Evolutionary conservation across 2,329 filamentous ascomycete species (phyloP).

Genomic region (Sclerotinia spermophila): DNA sequence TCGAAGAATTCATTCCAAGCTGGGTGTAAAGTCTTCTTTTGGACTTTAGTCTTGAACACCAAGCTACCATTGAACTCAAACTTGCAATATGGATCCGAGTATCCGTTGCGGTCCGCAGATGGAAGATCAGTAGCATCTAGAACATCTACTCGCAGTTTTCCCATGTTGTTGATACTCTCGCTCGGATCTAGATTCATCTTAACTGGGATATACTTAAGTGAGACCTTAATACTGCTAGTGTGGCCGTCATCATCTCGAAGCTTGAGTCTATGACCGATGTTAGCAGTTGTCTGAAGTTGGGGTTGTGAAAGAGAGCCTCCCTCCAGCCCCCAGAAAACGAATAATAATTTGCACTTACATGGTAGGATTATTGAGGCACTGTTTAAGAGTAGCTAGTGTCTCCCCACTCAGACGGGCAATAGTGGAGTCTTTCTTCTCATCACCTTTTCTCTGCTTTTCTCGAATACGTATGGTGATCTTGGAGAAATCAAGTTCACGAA

Average conservation of each 20-base stretch:
- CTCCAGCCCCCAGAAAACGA: constrained; percentile 47
- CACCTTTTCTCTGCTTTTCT: constrained; percentile 72
- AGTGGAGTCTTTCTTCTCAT: constrained; percentile 65
- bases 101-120: constrained; percentile 91
- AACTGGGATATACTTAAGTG: constrained; percentile 90
- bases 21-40: constrained; percentile 95
- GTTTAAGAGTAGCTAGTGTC: constrained; percentile 82
- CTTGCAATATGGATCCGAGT: constrained; percentile 94
- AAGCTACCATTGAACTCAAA: constrained; percentile 87
- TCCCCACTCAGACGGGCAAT: constrained; percentile 80
- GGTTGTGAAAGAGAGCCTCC: constrained; percentile 23
- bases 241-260: constrained; percentile 75
- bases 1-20: constrained; percentile 98
- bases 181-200: constrained; percentile 90
- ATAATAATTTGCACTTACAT: constrained; percentile 10
- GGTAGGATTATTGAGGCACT: constrained; percentile 54
- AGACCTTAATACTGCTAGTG: constrained; percentile 78
- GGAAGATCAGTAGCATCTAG: constrained; percentile 85
- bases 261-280: constrained; percentile 81
- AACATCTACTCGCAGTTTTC: constrained; percentile 88
- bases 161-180: constrained; percentile 99
- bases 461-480: constrained; percentile 83
- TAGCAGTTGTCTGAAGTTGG: constrained; percentile 41
- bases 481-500: constrained; percentile 96
- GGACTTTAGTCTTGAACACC: constrained; percentile 89